phyloP scores from a whole-genome alignment of 2,329 filamentous ascomycete genomes.

The Tolypocladium album region DNA sequence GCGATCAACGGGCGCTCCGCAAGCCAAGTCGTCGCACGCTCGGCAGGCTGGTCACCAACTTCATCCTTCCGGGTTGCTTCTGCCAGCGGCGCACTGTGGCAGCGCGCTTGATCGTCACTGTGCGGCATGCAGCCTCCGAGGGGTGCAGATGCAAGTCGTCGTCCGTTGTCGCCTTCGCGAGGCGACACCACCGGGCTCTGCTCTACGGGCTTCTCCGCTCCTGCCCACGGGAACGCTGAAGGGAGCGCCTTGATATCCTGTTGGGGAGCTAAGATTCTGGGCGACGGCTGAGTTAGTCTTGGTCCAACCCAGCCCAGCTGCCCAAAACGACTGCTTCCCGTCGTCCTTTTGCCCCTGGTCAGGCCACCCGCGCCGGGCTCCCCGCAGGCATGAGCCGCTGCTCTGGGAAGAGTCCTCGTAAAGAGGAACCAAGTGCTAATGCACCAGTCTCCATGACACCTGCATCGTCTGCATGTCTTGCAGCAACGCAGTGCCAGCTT shows the following conservation, averaged over 20 bases:
- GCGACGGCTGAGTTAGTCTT: background rate
- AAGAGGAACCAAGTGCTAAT: background rate
- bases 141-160: background rate
- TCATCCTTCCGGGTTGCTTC: background rate
- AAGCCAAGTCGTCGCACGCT: background rate
- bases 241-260: background rate
- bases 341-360: background rate
- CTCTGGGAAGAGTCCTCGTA: background rate
- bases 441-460: background rate
- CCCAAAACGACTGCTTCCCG: background rate
- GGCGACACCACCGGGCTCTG: background rate
- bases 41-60: background rate
- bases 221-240: background rate
- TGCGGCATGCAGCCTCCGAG: slow-evolving; percentile 1
- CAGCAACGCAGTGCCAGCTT: background rate
- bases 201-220: background rate
- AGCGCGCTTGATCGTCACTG: background rate
- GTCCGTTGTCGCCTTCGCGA: background rate
- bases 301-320: background rate
- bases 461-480: background rate
- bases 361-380: background rate
- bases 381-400: background rate
- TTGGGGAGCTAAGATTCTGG: background rate
- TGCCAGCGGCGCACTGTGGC: background rate
- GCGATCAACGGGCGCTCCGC: background rate